These are phyloP conservation scores for Trametes polyzona DNA, from an alignment of 1,284 basidiomycete species.

Conservation along the genomic window DNA sequence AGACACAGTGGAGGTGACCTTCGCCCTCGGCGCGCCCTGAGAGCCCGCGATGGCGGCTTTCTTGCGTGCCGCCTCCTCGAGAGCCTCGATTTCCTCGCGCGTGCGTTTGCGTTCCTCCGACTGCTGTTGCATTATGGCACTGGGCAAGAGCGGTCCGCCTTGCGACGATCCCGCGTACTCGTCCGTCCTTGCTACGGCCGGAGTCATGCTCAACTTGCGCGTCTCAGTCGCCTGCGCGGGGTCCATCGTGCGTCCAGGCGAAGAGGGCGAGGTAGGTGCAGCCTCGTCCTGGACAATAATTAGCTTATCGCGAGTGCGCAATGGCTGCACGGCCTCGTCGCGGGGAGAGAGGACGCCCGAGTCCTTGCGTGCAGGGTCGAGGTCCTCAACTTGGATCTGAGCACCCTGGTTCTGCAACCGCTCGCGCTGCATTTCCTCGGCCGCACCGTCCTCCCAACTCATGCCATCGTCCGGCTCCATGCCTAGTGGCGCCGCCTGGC, in stretches of 20 bases:
- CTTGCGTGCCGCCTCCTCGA: constrained; percentile 63
- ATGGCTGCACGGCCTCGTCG: constrained; percentile 33
- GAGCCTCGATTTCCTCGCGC: constrained; percentile 61
- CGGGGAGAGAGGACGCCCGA: constrained; percentile 26
- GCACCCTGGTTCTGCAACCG: constrained; percentile 30
- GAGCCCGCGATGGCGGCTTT: constrained; percentile 41
- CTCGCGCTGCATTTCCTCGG: constrained; percentile 48
- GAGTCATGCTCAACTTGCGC: constrained; percentile 76
- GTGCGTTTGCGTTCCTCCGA: constrained; percentile 63
- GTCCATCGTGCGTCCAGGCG: constrained; percentile 48
- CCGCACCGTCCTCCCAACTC: constrained; percentile 73
- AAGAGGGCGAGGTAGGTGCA: constrained; percentile 30
- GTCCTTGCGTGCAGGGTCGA: constrained; percentile 25
- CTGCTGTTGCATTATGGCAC: constrained; percentile 51
- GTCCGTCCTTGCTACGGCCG: constrained; percentile 61
- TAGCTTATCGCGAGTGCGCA: constrained; percentile 43
- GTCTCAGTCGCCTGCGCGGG: constrained; percentile 66
- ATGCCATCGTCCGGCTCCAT: constrained; percentile 77
- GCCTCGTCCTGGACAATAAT: constrained; percentile 28
- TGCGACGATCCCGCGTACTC: constrained; percentile 34
- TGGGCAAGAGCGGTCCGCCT: constrained; percentile 47
- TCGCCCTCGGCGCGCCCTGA: constrained; percentile 18
- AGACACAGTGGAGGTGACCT: constrained; percentile 13
- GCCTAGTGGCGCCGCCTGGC: constrained; percentile 21
- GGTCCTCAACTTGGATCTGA: constrained; percentile 44